Evolutionary conservation across 495 filamentous ascomycete species (phyloP).

Genomic region (Hypoxylon crocopeplum): DNA sequence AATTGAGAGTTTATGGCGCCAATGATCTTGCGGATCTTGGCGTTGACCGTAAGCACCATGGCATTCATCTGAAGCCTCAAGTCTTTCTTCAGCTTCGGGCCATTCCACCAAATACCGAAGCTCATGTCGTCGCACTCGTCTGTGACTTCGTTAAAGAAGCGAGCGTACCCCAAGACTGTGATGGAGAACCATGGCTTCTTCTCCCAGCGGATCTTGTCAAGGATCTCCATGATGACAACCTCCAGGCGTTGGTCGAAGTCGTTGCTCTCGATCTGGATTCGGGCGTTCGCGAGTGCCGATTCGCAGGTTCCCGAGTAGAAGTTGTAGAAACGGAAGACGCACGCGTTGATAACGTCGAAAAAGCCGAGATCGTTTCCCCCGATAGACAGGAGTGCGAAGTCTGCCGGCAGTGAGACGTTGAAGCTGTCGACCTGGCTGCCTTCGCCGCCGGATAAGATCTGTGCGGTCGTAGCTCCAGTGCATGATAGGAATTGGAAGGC

Average conservation of each 20-base stretch:
- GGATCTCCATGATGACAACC: conserved; percentile 47
- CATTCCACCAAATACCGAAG: conserved; percentile 49
- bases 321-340: conserved; percentile 56
- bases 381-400: conserved; percentile 52
- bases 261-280: conserved; percentile 34
- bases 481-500: conserved; percentile 51
- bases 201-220: conserved; percentile 48
- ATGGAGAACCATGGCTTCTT: conserved; percentile 46
- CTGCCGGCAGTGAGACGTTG: conserved; percentile 34
- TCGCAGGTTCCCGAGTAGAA: conserved; percentile 53
- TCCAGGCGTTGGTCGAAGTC: conserved; percentile 45
- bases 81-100: conserved; percentile 43
- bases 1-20: conserved; percentile 42
- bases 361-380: conserved; percentile 61
- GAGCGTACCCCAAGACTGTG: conserved; percentile 55
- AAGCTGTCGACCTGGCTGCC: conserved; percentile 48
- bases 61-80: conserved; percentile 46
- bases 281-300: conserved; percentile 39
- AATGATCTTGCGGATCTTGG: conserved; percentile 38
- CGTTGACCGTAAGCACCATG: conserved; percentile 48
- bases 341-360: conserved; percentile 54
- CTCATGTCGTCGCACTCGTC: conserved; percentile 49
- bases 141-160: conserved; percentile 56
- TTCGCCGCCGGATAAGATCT: conserved; percentile 40
- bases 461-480: conserved; percentile 45